Percentiles rank a stretch among this genome's conserved stretches.
These are phyloP conservation scores for Botrytis porri DNA, from an alignment of 2,329 filamentous ascomycete genomes.

Conservation along the genomic window DNA sequence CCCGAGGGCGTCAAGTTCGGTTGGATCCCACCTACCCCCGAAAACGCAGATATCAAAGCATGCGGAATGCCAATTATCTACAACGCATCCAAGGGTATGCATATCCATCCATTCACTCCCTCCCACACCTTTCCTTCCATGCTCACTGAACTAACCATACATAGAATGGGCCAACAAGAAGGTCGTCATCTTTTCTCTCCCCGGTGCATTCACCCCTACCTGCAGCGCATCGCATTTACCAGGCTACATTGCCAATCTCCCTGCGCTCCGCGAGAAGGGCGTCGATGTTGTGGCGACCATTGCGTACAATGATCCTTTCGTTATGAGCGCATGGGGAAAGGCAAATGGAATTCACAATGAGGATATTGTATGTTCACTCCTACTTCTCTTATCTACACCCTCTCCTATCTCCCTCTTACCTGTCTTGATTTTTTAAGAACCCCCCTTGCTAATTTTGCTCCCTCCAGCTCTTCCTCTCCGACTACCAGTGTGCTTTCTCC, in stretches of 20 bases:
- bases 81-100: conserved; percentile 69
- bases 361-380: conserved; percentile 50
- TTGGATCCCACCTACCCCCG: conserved; percentile 74
- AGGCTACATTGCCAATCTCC: conserved; percentile 62
- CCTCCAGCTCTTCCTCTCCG: conserved; percentile 61
- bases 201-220: conserved; percentile 67
- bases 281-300: conserved; percentile 67
- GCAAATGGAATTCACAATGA: conserved; percentile 63
- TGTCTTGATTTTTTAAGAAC: neutral
- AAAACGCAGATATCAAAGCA: conserved; percentile 64
- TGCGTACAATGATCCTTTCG: conserved; percentile 66
- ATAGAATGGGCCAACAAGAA: conserved; percentile 65
- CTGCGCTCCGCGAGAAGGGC: conserved; percentile 60
- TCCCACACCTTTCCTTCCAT: neutral
- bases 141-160: neutral
- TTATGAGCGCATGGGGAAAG: conserved; percentile 72
- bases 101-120: neutral
- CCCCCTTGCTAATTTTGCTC: neutral
- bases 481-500: conserved; percentile 61
- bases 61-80: conserved; percentile 78
- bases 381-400: neutral
- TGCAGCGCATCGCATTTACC: conserved; percentile 68
- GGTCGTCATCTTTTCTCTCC: conserved; percentile 66
- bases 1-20: conserved; percentile 78
- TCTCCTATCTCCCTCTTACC: neutral